A percentile compares a stretch with the other conserved stretches of the same genome.
These are phyloP conservation scores for Boletus smithii DNA, from an alignment of 1,284 basidiomycete species.

Conservation along the genomic window DNA sequence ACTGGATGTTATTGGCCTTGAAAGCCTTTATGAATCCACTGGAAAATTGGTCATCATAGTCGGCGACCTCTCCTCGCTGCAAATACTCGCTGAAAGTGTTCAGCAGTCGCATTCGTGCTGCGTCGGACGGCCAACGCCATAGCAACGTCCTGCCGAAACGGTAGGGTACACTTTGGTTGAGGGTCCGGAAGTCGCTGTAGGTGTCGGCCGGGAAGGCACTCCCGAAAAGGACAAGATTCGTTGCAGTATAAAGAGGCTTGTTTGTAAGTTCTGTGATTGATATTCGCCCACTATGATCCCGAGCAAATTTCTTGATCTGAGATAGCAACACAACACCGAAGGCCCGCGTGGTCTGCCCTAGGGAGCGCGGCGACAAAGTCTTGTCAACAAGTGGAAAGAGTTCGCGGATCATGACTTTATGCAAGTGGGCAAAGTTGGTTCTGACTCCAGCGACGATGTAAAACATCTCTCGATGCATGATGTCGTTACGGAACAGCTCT, in stretches of 20 bases:
- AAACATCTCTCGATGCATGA: constrained; percentile 17
- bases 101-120: constrained; percentile 15
- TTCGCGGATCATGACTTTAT: constrained; percentile 15
- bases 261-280: constrained; percentile 16
- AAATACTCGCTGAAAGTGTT: constrained; percentile 14
- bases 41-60: constrained; percentile 11
- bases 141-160: constrained; percentile 19
- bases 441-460: constrained; percentile 15
- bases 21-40: constrained; percentile 17
- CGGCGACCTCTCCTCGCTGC: constrained; percentile 4
- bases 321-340: constrained; percentile 17
- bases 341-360: constrained; percentile 11
- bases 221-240: constrained; percentile 21
- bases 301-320: constrained; percentile 7
- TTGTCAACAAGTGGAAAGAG: constrained; percentile 25
- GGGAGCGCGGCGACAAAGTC: constrained; percentile 15
- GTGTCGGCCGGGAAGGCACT: constrained; percentile 17
- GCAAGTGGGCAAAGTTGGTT: constrained; percentile 8
- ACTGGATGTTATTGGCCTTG: constrained; percentile 18
- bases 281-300: neutral
- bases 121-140: constrained; percentile 16
- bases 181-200: constrained; percentile 22
- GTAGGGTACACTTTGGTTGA: constrained; percentile 22
- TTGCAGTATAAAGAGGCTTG: constrained; percentile 20
- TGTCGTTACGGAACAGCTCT: constrained; percentile 12